Conservation (phyloP, 208 protist species). For the Trypanosomatidae sp. region DNA sequence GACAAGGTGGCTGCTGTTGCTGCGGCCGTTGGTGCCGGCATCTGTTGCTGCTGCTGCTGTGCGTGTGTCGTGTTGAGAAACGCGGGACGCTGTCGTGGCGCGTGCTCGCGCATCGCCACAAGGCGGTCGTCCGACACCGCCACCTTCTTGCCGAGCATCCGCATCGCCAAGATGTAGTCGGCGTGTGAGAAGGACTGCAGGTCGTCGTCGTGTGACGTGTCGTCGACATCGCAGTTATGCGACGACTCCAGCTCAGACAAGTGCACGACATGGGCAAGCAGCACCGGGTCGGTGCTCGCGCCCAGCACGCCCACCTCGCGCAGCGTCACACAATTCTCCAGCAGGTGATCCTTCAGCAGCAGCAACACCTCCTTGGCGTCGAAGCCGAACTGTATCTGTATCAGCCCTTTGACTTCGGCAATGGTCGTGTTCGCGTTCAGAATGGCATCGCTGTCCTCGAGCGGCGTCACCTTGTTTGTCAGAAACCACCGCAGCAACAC, state of each 20-base stretch:
- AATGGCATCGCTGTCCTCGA: slow-evolving; percentile 49
- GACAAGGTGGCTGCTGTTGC: slow-evolving; percentile 11
- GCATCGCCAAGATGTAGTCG: slow-evolving; percentile 64
- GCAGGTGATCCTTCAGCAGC: slow-evolving; percentile 29
- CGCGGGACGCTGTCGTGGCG: slow-evolving; percentile 39
- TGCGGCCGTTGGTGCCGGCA: neutral
- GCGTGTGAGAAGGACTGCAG: slow-evolving; percentile 71
- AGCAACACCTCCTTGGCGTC: slow-evolving; percentile 28
- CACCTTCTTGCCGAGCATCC: slow-evolving; percentile 61
- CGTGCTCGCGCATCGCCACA: slow-evolving; percentile 32
- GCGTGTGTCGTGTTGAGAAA: slow-evolving; percentile 26
- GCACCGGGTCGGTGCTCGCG: slow-evolving; percentile 15
- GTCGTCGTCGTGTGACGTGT: slow-evolving; percentile 38
- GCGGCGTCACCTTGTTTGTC: slow-evolving; percentile 32
- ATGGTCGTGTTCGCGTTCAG: slow-evolving; percentile 54
- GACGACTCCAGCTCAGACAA: slow-evolving; percentile 32
- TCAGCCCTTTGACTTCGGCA: slow-evolving; percentile 67
- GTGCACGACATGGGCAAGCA: slow-evolving; percentile 44
- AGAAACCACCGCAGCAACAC: slow-evolving; percentile 55
- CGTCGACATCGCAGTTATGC: slow-evolving; percentile 26
- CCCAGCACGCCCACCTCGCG: slow-evolving; percentile 26
- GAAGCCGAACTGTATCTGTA: slow-evolving; percentile 79
- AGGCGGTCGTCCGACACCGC: slow-evolving; percentile 47
- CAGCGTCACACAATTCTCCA: slow-evolving; percentile 35
- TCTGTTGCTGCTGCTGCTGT: neutral